These are phyloP conservation scores for Candida anutae DNA, from an alignment of 1,139 yeast genomes.

Conservation along the genomic window DNA sequence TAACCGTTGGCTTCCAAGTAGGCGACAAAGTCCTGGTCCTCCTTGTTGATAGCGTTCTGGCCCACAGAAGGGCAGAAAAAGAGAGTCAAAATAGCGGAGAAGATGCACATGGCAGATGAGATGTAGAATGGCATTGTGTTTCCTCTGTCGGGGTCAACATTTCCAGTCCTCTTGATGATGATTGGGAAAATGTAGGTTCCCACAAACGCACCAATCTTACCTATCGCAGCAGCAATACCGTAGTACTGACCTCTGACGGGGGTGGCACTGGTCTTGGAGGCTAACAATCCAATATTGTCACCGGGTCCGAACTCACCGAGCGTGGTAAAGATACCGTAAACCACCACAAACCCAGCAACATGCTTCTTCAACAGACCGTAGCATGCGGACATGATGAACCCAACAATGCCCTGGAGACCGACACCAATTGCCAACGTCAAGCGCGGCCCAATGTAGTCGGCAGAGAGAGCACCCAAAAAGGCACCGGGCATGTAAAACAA, in stretches of 20 bases:
- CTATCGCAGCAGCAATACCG: conserved; percentile 85
- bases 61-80: conserved; percentile 75
- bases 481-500: conserved; percentile 89
- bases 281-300: conserved; percentile 80
- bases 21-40: conserved; percentile 62
- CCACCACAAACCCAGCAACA: conserved; percentile 73
- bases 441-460: conserved; percentile 90
- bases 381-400: conserved; percentile 78
- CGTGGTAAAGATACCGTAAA: conserved; percentile 78
- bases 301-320: conserved; percentile 95
- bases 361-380: conserved; percentile 49
- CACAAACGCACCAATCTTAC: conserved; percentile 87
- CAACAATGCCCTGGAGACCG: conserved; percentile 64
- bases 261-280: conserved; percentile 81
- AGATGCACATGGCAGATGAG: conserved; percentile 66
- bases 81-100: conserved; percentile 62
- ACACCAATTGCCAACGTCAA: conserved; percentile 67
- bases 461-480: conserved; percentile 67
- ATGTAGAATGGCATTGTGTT: conserved; percentile 76
- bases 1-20: conserved; percentile 56
- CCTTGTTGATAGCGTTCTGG: conserved; percentile 73
- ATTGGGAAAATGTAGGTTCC: conserved; percentile 86
- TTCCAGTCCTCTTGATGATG: conserved; percentile 44
- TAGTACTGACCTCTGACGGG: conserved; percentile 87
- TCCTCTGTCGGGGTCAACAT: conserved; percentile 39